These are phyloP conservation scores for Phytomonas sp. DNA, from an alignment of 208 protist species.

Conservation along the genomic window DNA sequence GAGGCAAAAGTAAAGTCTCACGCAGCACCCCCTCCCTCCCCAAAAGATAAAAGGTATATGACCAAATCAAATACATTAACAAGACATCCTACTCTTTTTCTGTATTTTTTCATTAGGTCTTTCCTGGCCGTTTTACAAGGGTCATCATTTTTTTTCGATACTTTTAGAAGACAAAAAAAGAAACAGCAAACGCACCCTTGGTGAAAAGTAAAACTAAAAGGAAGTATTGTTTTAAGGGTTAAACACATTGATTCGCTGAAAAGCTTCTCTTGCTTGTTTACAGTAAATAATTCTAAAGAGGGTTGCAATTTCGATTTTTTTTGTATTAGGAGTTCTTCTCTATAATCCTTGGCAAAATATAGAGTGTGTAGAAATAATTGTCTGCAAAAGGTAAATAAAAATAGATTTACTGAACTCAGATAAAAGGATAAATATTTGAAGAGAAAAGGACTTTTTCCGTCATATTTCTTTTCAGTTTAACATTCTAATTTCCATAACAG, in stretches of 20 bases:
- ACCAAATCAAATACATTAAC: neutral
- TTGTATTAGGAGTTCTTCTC: neutral
- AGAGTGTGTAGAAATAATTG: slow-evolving; percentile 2
- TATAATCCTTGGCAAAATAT: neutral
- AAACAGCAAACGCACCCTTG: neutral
- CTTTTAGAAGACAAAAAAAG: neutral
- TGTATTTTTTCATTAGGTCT: slow-evolving; percentile 5
- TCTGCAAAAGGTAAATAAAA: neutral
- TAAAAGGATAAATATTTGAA: neutral
- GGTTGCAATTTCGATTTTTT: neutral
- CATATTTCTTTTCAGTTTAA: neutral
- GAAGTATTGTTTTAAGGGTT: neutral
- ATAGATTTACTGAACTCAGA: neutral
- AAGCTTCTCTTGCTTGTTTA: neutral
- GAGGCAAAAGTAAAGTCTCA: neutral
- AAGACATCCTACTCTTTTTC: slow-evolving; percentile 14
- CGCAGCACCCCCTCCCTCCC: too few relatives aligned
- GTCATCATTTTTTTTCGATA: slow-evolving; percentile 2
- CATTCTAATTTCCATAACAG: neutral
- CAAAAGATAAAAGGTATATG: neutral
- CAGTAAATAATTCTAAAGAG: neutral
- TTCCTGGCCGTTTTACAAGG: neutral
- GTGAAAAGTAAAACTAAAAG: neutral
- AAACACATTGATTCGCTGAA: neutral
- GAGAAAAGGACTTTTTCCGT: neutral